phyloP scores from a whole-genome alignment of 2,329 filamentous ascomycete genomes.

The Dothideomycetes sp. region DNA sequence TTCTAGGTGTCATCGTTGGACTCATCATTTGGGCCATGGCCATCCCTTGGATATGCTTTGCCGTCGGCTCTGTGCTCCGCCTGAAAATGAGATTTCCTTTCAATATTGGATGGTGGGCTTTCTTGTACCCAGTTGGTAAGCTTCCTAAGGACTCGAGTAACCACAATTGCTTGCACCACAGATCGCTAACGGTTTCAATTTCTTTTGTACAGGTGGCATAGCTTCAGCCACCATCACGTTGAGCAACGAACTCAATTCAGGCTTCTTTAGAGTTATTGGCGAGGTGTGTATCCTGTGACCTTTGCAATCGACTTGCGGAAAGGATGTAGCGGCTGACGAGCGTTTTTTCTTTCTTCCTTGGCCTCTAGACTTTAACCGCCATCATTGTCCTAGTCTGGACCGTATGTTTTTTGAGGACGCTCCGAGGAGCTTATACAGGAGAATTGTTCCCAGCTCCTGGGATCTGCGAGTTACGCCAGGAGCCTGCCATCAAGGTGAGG shows the following conservation, averaged over 20 bases:
- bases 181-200: slow-evolving; percentile 1
- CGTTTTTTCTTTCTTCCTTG: slow-evolving; percentile 11
- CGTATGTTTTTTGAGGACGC: slow-evolving; percentile 42
- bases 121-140: slow-evolving; percentile 43
- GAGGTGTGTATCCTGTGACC: not conserved
- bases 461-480: slow-evolving; percentile 14
- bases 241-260: slow-evolving; percentile 40
- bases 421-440: slow-evolving; percentile 39
- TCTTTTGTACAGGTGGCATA: slow-evolving; percentile 1
- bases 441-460: slow-evolving; percentile 48
- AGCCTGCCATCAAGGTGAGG: slow-evolving; percentile 3
- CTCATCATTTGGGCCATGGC: slow-evolving; percentile 49
- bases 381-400: slow-evolving; percentile 48
- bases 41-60: slow-evolving; percentile 46
- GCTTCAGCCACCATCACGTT: slow-evolving; percentile 9
- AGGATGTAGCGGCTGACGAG: slow-evolving; percentile 36
- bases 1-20: slow-evolving; percentile 43
- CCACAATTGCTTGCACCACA: not conserved
- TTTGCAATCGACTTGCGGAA: too few relatives aligned
- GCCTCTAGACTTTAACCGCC: slow-evolving; percentile 31
- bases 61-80: slow-evolving; percentile 39
- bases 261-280: slow-evolving; percentile 48
- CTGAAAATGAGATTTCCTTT: slow-evolving; percentile 41
- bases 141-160: not conserved
- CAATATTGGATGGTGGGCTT: slow-evolving; percentile 56